Percentiles rank a stretch among this genome's conserved stretches.
These are phyloP conservation scores for Chalaropsis thielavioides DNA, from an alignment of 2,329 filamentous ascomycete genomes.

Conservation along the genomic window DNA sequence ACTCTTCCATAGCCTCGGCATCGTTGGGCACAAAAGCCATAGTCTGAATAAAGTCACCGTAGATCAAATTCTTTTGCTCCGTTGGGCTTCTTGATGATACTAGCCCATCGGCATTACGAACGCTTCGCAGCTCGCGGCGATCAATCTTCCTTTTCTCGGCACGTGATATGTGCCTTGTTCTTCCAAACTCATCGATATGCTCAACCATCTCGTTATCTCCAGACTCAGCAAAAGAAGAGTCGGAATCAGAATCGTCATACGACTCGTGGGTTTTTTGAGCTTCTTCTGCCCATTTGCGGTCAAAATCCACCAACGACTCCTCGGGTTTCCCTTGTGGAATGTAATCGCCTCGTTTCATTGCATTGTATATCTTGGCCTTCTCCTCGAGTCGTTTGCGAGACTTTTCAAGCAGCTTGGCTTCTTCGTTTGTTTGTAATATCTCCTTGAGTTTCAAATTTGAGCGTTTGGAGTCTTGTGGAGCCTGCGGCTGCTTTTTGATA, in stretches of 20 bases:
- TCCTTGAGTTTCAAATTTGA: constrained; percentile 29
- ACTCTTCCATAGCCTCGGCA: constrained; percentile 56
- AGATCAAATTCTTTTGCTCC: constrained; percentile 34
- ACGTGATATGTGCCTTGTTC: constrained; percentile 58
- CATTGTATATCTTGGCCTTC: constrained; percentile 76
- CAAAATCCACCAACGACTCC: constrained; percentile 75
- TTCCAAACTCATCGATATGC: constrained; percentile 83
- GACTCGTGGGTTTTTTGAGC: constrained; percentile 33
- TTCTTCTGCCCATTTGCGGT: constrained; percentile 80
- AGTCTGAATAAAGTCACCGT: constrained; percentile 71
- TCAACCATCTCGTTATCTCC: constrained; percentile 54
- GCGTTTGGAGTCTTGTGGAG: constrained; percentile 35
- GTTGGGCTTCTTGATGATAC: constrained; percentile 33
- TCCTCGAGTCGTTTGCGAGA: constrained; percentile 74
- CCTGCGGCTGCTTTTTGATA: constrained; percentile 22
- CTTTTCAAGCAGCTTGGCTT: constrained; percentile 53
- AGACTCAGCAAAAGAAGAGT: constrained; percentile 20
- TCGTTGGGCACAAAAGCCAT: constrained; percentile 69
- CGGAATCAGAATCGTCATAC: constrained; percentile 26
- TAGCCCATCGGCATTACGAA: constrained; percentile 30
- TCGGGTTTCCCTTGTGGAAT: constrained; percentile 50
- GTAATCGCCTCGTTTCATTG: constrained; percentile 81
- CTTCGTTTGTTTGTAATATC: constrained; percentile 28
- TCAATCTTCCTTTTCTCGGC: constrained; percentile 52
- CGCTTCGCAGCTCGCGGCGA: constrained; percentile 27